A percentile compares a stretch with the other conserved stretches of the same genome.
Conservation (phyloP, 768 basidiomycete species). For the Multifurca ochricompacta region DNA sequence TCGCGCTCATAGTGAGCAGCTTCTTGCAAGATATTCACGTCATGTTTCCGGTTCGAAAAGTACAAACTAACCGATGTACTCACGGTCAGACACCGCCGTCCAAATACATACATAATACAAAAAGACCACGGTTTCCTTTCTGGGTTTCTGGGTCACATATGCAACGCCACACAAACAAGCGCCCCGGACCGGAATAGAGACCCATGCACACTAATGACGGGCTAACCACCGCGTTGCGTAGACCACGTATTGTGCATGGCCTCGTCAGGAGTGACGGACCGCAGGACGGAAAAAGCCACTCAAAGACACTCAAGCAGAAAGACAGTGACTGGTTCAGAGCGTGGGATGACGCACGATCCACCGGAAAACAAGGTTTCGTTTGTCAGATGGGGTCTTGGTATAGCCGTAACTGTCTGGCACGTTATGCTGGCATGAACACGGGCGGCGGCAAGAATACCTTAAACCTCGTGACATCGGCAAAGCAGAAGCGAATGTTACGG, state of each 20-base stretch:
- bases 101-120: neutral
- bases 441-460: neutral
- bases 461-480: constrained; percentile 2
- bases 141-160: neutral
- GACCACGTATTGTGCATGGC: neutral
- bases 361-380: constrained; percentile 16
- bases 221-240: neutral
- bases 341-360: neutral
- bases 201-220: neutral
- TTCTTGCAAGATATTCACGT: neutral
- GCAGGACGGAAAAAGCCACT: neutral
- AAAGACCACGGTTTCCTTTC: neutral
- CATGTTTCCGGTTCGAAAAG: neutral
- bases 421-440: neutral
- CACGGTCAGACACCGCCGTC: neutral
- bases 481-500: neutral
- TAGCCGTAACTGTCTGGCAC: constrained; percentile 2
- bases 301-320: constrained; percentile 4
- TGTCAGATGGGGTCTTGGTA: constrained; percentile 6
- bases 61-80: neutral
- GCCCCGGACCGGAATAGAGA: neutral
- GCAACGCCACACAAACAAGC: constrained; percentile 4
- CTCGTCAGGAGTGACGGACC: neutral
- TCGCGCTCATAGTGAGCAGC: neutral
- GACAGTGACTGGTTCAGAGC: neutral